Evolutionary conservation across 2,329 filamentous ascomycete species (phyloP).

Genomic region (Gremmenia infestans): DNA sequence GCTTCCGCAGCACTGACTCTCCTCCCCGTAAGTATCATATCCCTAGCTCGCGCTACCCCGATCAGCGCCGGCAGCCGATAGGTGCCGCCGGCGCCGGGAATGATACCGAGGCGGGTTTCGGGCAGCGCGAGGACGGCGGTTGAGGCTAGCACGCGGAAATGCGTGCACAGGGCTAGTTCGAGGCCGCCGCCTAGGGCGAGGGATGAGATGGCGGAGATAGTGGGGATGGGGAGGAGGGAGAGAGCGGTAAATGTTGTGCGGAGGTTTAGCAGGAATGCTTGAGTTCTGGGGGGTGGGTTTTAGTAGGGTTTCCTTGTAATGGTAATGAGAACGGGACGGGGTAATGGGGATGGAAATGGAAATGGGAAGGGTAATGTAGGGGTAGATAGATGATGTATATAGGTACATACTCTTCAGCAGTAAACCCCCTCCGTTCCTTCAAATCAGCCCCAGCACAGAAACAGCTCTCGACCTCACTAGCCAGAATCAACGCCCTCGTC

Average conservation of each 20-base stretch:
- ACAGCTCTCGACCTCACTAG: conserved; percentile 76
- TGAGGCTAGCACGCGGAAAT: conserved; percentile 81
- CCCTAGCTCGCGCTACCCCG: conserved; percentile 74
- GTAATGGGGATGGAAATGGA: too few relatives aligned
- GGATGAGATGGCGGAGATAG: conserved; percentile 81
- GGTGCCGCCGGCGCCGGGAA: conserved; percentile 91
- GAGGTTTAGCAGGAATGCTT: conserved; percentile 71
- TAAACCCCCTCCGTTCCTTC: conserved; percentile 79
- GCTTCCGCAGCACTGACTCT: conserved; percentile 78
- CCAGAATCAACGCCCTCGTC: conserved; percentile 77
- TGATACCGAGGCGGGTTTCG: conserved; percentile 88
- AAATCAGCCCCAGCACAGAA: conserved; percentile 96
- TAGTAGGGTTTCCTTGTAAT: too few relatives aligned
- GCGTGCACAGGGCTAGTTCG: conserved; percentile 83
- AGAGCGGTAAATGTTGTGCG: conserved; percentile 71
- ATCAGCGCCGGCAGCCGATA: conserved; percentile 80
- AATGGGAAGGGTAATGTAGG: neutral
- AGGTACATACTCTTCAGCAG: conserved; percentile 60
- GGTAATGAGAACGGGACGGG: too few relatives aligned
- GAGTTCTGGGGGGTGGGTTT: conserved; percentile 51
- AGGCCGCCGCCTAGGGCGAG: conserved; percentile 88
- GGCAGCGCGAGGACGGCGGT: conserved; percentile 77
- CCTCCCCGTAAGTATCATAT: conserved; percentile 87
- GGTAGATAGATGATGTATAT: neutral
- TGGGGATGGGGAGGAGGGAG: conserved; percentile 75